phyloP scores from a whole-genome alignment of 805 yeast species.

The Isabelozyma pseudorhagii region DNA sequence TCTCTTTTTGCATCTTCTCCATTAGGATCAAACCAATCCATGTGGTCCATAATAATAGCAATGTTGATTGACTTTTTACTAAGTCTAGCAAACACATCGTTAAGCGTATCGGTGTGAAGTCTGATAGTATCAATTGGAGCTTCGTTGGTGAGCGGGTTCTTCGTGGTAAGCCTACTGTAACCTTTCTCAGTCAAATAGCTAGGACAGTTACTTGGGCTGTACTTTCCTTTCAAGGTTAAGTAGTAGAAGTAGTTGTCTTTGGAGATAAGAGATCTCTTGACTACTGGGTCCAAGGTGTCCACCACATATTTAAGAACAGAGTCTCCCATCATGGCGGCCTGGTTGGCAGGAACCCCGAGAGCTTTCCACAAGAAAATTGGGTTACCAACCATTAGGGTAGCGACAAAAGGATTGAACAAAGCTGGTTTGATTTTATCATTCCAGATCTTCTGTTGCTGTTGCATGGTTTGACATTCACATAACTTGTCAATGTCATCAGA shows the following conservation, averaged over 20 bases:
- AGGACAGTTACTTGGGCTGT: conserved; percentile 66
- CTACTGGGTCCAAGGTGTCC: conserved; percentile 76
- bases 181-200: conserved; percentile 65
- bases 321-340: conserved; percentile 74
- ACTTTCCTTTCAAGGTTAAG: conserved; percentile 60
- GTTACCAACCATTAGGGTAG: conserved; percentile 69
- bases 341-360: conserved; percentile 84
- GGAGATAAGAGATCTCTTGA: conserved; percentile 60
- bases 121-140: conserved; percentile 68
- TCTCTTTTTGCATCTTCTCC: conserved; percentile 65
- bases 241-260: conserved; percentile 78
- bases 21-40: conserved; percentile 83
- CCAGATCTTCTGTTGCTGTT: conserved; percentile 68
- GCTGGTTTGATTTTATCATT: conserved; percentile 60
- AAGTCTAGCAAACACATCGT: conserved; percentile 69
- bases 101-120: conserved; percentile 75
- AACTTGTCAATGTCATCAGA: conserved; percentile 49
- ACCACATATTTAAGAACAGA: conserved; percentile 68
- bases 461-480: conserved; percentile 54
- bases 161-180: conserved; percentile 44
- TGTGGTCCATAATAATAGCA: conserved; percentile 85
- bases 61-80: conserved; percentile 62
- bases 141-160: conserved; percentile 14
- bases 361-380: conserved; percentile 88
- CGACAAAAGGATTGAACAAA: conserved; percentile 66